These are phyloP conservation scores for Phytopythium delawarense DNA, from an alignment of 352 stramenopile genomes.

Conservation along the genomic window DNA sequence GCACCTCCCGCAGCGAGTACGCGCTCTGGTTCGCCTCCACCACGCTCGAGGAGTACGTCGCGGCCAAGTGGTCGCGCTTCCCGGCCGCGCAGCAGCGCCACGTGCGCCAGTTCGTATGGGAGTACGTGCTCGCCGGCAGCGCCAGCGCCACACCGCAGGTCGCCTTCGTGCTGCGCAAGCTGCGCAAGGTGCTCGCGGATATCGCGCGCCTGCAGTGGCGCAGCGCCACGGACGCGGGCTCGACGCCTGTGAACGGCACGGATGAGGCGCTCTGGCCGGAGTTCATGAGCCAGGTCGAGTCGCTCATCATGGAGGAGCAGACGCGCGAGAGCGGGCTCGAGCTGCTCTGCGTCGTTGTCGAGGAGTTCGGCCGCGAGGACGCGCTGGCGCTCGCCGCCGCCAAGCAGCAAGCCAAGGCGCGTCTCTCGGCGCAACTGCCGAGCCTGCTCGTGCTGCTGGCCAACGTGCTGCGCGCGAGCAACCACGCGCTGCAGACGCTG, in stretches of 20 bases:
- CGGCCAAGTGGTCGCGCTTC: conserved; percentile 50
- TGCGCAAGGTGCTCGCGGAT: conserved; percentile 69
- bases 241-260: not conserved
- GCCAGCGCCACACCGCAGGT: conserved; percentile 15
- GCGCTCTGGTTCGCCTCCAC: conserved; percentile 73
- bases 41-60: conserved; percentile 73
- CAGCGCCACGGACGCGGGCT: conserved; percentile 6
- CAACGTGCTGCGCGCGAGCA: conserved; percentile 43
- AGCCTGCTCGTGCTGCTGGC: conserved; percentile 44
- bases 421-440: conserved; percentile 39
- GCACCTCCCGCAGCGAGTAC: conserved; percentile 63
- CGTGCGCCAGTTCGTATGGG: conserved; percentile 65
- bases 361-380: conserved; percentile 75
- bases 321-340: conserved; percentile 49
- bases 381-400: conserved; percentile 40
- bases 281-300: conserved; percentile 61
- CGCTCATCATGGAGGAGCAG: conserved; percentile 37
- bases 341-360: conserved; percentile 49
- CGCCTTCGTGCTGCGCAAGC: conserved; percentile 61
- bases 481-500: conserved; percentile 31
- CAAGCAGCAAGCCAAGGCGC: conserved; percentile 39
- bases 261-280: conserved; percentile 36
- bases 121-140: conserved; percentile 32
- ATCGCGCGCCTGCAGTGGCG: conserved; percentile 62
- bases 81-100: conserved; percentile 30